Base-by-base conservation (phyloP, 768 basidiomycete species). In the Leccinum fibrillosum region DNA sequence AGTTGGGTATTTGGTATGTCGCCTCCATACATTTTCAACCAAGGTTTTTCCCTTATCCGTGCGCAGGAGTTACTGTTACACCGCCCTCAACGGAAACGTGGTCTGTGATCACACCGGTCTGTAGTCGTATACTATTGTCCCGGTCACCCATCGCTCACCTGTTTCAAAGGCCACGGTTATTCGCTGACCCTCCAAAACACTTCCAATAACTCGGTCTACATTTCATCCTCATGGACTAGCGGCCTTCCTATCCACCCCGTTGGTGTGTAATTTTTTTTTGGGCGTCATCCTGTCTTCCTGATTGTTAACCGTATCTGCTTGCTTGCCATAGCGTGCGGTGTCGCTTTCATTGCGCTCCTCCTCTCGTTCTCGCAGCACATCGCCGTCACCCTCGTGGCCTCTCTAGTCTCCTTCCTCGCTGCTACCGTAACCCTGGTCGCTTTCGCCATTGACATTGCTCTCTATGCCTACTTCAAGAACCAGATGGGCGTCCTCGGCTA, bases 211-310 rank as follows among this genome's bases (percentile, higher is more conserved):
- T 62, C 74, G 4, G 52, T 73, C 4, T 73, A 70, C 51, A 78
- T 89, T 56, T 78, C 71, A 3, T 64, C 82, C 0, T 79, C 83
- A 1, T 89, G 88, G 85, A 92, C 90, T 7, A 81, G 82, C 39
- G 90, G 88, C 4, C 80, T 92, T 7, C 88, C 83, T 2, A 77
- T 90, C 26, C 88, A 90, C 62, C 89, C 90, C 15, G 82, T 90
- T 53, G 89, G 90, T 89, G 62, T 52, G 85, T 75, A 15, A 21
- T 25, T 8, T 26, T 21, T 51, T 35, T 42, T 15, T 17, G 19
- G 10, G 30, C 34, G 19, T 49, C 56, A 47, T 49, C 21, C 34
- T 1, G 10, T 26, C 12, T 28, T 50, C 17, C 35, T 39, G 39
- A 17, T 1, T 30, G 28, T 47, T 53, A 23, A 61, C 54, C 63